These are phyloP conservation scores for Tulasnella sp. DNA, from an alignment of 768 basidiomycete species.

Conservation along the genomic window DNA sequence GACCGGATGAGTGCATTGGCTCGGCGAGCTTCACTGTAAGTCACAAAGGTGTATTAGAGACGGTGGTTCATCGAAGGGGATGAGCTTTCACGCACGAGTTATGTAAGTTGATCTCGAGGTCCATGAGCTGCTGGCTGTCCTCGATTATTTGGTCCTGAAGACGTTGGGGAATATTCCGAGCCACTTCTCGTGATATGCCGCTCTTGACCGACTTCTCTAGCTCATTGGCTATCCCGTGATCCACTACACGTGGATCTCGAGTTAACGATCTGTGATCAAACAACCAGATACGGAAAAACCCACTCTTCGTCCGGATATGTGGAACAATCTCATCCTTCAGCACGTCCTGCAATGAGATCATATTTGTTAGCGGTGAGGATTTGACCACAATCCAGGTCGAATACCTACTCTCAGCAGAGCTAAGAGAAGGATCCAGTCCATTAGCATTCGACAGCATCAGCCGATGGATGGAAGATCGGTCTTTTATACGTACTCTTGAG, in stretches of 20 bases:
- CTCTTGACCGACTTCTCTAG: conserved; percentile 4
- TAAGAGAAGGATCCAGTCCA: too few relatives aligned
- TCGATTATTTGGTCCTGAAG: conserved; percentile 38
- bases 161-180: conserved; percentile 35
- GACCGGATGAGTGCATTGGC: conserved; percentile 39
- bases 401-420: neutral
- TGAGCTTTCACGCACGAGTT: conserved; percentile 44
- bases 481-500: conserved; percentile 36
- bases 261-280: neutral
- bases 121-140: conserved; percentile 37
- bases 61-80: neutral
- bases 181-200: conserved; percentile 37
- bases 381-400: neutral
- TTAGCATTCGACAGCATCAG: neutral
- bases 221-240: neutral
- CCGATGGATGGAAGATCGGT: neutral
- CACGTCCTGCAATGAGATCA: conserved; percentile 27
- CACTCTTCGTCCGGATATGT: conserved; percentile 36
- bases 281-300: neutral
- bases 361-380: neutral
- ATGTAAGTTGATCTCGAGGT: conserved; percentile 37
- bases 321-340: conserved; percentile 36
- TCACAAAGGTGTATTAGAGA: neutral
- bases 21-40: conserved; percentile 47
- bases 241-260: conserved; percentile 6